Percentiles rank a stretch among this genome's conserved stretches.
Conservation (phyloP, 192 early-diverging fungal species). For the Backusella macrospora region DNA sequence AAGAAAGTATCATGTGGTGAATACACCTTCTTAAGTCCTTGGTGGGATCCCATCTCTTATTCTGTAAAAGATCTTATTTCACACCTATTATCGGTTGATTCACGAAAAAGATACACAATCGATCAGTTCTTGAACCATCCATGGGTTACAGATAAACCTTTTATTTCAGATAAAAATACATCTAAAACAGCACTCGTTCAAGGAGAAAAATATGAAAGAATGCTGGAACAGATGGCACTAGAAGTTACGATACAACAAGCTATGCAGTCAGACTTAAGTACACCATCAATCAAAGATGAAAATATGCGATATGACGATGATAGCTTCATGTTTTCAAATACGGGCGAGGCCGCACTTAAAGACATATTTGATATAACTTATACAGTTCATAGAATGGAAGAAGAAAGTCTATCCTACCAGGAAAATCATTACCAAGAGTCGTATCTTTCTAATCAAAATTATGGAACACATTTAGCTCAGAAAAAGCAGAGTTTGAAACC, state of each 20-base stretch:
- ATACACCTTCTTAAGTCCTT: slow-evolving; percentile 82
- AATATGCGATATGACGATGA: neutral
- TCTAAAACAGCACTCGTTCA: neutral
- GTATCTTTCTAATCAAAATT: neutral
- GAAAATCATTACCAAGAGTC: neutral
- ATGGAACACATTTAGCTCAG: neutral
- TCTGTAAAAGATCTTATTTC: slow-evolving; percentile 74
- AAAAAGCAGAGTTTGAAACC: neutral
- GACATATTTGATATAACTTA: slow-evolving; percentile 74
- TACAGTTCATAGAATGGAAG: slow-evolving; percentile 74
- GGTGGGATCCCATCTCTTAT: slow-evolving; percentile 88
- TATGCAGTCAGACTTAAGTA: neutral
- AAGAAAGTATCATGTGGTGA: slow-evolving; percentile 85
- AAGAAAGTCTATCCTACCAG: slow-evolving; percentile 41
- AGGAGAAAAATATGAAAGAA: neutral
- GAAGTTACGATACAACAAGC: neutral
- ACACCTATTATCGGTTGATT: slow-evolving; percentile 69
- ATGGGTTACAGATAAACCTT: slow-evolving; percentile 56
- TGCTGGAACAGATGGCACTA: neutral
- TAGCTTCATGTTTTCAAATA: slow-evolving; percentile 32
- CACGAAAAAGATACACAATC: slow-evolving; percentile 72
- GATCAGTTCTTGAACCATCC: slow-evolving; percentile 81
- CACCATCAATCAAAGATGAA: neutral
- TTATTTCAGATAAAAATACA: neutral
- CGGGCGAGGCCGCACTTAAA: slow-evolving; percentile 57